Base-by-base conservation (phyloP, 2,329 filamentous ascomycete genomes). In the Sclerotinia borealis region DNA sequence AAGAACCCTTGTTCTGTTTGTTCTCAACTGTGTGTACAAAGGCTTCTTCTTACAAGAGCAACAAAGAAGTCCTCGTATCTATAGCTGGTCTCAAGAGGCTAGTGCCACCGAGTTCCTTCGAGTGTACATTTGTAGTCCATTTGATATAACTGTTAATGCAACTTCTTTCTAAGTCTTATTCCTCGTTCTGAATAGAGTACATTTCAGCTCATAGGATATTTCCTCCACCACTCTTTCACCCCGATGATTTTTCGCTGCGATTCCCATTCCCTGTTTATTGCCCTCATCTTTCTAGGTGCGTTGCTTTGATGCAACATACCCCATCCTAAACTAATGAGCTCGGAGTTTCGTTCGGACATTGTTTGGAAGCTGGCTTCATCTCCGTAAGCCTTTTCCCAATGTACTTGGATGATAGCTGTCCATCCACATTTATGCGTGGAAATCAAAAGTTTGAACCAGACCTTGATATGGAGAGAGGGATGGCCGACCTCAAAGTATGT, bases 171-270 rank as follows among this genome's bases (percentile, higher is more conserved):
- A 4, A 22, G 8, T 22, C 7, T 6, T 6, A 11, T 13, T 5
- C 6, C 11, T 22, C 11, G 1, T 11, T 2, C 22, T 6, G 19
- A 15, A 15, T 51, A 0, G 5, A 7, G n/a, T 1, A 8, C 25
- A n/a, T n/a, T n/a, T 2, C 13, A 10, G 7, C n/a, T 4, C 4
- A 7, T 8, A 9, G 1, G 31, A 15, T 0, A n/a, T 36, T 22
- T 17, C 9, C 5, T 36, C 13, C 11, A 17, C 3, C 4, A n/a
- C 11, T 17, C n/a, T 25, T 22, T 17, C 1, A 4, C 22, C 13
- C 13, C 19, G 10, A 36, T 9, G n/a, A 4, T 9, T 36, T 50
- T 3, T 22, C n/a, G n/a, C n/a, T n/a, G n/a, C n/a, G n/a, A 4
- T 4, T n/a, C 7, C 31, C 3, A 6, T 50, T 51, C 11, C 29